phyloP scores from a whole-genome alignment of 495 filamentous ascomycete genomes.

The Penicillium antarcticum region DNA sequence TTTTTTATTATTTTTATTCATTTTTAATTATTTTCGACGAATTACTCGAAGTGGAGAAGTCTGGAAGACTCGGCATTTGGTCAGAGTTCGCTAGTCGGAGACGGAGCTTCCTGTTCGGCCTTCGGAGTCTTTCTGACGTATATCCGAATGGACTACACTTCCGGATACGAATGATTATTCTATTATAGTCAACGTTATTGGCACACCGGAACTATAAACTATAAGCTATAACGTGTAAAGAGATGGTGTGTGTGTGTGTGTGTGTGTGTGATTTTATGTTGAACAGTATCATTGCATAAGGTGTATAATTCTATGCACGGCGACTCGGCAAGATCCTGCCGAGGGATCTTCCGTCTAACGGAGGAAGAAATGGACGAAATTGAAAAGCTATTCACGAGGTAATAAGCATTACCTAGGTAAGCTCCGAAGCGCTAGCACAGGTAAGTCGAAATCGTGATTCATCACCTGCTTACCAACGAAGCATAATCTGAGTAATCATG shows the following conservation, averaged over 20 bases:
- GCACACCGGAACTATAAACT: neutral
- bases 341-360: neutral
- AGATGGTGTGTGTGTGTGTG: too few relatives aligned
- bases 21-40: neutral
- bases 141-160: constrained; percentile 21
- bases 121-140: constrained; percentile 27
- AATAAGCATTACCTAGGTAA: too few relatives aligned
- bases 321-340: constrained; percentile 15
- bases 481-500: too few relatives aligned
- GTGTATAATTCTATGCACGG: constrained; percentile 1
- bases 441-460: constrained; percentile 1
- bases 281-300: constrained; percentile 6
- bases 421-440: too few relatives aligned
- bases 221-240: too few relatives aligned
- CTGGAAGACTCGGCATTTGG: constrained; percentile 25
- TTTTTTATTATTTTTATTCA: constrained; percentile 4
- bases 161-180: constrained; percentile 9
- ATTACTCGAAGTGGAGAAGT: constrained; percentile 4
- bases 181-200: too few relatives aligned
- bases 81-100: constrained; percentile 16
- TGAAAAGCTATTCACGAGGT: neutral
- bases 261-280: too few relatives aligned
- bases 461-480: neutral
- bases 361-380: neutral
- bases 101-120: constrained; percentile 18